Evolutionary conservation across 108 stramenopile genomes (phyloP).

Genomic region (Conticribra guillardii): DNA sequence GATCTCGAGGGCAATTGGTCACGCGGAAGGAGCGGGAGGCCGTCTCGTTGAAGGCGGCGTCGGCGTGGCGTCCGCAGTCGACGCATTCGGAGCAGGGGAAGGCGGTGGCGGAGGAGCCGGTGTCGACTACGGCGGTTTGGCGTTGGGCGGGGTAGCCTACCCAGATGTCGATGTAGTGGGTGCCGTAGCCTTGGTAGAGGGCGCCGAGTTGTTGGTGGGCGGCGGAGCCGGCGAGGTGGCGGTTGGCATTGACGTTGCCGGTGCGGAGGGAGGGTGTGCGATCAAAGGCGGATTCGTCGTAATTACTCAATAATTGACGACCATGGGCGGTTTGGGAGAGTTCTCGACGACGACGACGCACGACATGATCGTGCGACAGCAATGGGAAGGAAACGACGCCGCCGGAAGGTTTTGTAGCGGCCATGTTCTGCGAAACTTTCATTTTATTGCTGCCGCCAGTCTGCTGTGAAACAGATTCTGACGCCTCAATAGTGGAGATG

Average conservation of each 20-base stretch:
- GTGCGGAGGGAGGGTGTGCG: too few relatives aligned
- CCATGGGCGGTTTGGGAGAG: background rate
- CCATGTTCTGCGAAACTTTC: too few relatives aligned
- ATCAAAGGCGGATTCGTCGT: too few relatives aligned
- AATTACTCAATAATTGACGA: too few relatives aligned
- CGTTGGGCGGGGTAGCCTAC: slow-evolving; percentile 77
- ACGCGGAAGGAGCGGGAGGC: slow-evolving; percentile 35
- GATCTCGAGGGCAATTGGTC: slow-evolving; percentile 1
- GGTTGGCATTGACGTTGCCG: slow-evolving; percentile 1
- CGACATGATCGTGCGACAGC: slow-evolving; percentile 4
- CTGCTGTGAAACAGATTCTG: too few relatives aligned
- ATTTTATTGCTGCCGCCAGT: too few relatives aligned
- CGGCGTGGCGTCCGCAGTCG: slow-evolving; percentile 66
- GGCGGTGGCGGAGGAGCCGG: slow-evolving; percentile 73
- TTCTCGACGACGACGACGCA: background rate
- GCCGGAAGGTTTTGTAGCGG: too few relatives aligned
- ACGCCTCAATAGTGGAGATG: too few relatives aligned
- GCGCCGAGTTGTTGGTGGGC: slow-evolving; percentile 22
- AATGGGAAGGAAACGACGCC: slow-evolving; percentile 3
- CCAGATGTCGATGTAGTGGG: slow-evolving; percentile 76
- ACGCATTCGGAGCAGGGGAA: slow-evolving; percentile 74
- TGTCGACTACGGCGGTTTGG: slow-evolving; percentile 79
- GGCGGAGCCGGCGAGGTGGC: slow-evolving; percentile 2
- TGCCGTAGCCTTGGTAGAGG: slow-evolving; percentile 51
- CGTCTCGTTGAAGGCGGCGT: slow-evolving; percentile 55